These are phyloP conservation scores for Arabidopsis suecica DNA, from an alignment of 345 rosid genomes.

Conservation along the genomic window DNA sequence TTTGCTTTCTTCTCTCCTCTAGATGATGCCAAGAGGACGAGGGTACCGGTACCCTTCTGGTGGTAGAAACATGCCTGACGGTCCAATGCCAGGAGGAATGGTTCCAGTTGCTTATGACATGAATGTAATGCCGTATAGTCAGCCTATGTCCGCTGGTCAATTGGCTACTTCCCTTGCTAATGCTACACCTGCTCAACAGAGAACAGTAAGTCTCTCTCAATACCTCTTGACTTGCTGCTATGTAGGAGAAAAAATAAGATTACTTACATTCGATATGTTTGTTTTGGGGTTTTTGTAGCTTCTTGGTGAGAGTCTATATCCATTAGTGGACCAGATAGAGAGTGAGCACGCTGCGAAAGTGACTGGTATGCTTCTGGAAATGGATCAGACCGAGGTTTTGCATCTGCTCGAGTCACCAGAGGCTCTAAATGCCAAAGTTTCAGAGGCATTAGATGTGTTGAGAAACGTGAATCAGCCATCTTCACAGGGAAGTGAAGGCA, in stretches of 20 bases:
- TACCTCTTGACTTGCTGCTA: not conserved
- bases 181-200: constrained; percentile 70
- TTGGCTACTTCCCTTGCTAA: constrained; percentile 77
- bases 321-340: constrained; percentile 75
- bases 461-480: constrained; percentile 64
- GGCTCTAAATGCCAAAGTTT: constrained; percentile 74
- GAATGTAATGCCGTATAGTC: constrained; percentile 64
- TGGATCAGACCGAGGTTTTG: constrained; percentile 79
- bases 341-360: constrained; percentile 78
- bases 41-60: constrained; percentile 81
- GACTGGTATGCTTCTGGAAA: constrained; percentile 82
- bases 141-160: constrained; percentile 61
- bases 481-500: constrained; percentile 44
- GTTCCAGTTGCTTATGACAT: constrained; percentile 73
- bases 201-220: constrained; percentile 56
- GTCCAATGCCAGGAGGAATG: constrained; percentile 78
- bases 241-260: not conserved
- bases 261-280: not conserved
- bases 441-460: constrained; percentile 73
- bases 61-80: constrained; percentile 82
- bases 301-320: constrained; percentile 74
- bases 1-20: constrained; percentile 1
- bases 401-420: constrained; percentile 84
- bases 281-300: constrained; percentile 48
- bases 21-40: constrained; percentile 94